Conservation (phyloP, 1,284 basidiomycete genomes). For the Rugosomyces carneus region DNA sequence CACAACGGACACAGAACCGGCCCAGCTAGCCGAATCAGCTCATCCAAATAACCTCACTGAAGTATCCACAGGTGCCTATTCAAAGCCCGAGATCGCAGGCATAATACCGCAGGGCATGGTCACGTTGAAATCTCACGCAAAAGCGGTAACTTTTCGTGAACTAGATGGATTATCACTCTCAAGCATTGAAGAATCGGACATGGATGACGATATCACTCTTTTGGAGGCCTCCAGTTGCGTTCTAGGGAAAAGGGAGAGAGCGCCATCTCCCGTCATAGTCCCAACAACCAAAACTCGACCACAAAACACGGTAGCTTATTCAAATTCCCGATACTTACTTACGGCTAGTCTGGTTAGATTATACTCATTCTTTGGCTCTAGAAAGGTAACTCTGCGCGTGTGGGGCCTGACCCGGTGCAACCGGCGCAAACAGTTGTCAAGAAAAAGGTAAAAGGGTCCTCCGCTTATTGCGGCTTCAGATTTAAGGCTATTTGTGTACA, state of each 20-base stretch:
- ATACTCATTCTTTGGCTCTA: neutral
- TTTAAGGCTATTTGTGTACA: too few species aligned
- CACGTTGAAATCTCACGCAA: too few species aligned
- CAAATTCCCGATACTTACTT: neutral
- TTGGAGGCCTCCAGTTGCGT: conserved; percentile 17
- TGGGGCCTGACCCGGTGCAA: neutral
- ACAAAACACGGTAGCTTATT: conserved; percentile 2
- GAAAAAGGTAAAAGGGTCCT: conserved; percentile 2
- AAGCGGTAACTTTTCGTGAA: neutral
- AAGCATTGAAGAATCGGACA: conserved; percentile 19
- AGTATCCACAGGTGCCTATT: neutral
- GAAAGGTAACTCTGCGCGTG: neutral
- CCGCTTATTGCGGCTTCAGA: too few species aligned
- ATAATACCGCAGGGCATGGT: neutral
- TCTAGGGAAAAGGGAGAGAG: conserved; percentile 14
- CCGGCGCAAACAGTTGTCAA: neutral
- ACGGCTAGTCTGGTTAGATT: neutral
- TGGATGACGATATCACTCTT: conserved; percentile 25
- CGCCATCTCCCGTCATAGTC: conserved; percentile 6
- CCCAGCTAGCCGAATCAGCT: neutral
- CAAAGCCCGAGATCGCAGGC: neutral
- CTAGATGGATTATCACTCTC: conserved; percentile 10
- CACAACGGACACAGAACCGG: neutral
- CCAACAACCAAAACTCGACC: neutral
- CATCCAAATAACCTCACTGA: neutral